Percentiles rank a stretch among this genome's conserved stretches.
Evolutionary conservation across 2,329 filamentous ascomycete species (phyloP).

Genomic region (Penicillium italicum): DNA sequence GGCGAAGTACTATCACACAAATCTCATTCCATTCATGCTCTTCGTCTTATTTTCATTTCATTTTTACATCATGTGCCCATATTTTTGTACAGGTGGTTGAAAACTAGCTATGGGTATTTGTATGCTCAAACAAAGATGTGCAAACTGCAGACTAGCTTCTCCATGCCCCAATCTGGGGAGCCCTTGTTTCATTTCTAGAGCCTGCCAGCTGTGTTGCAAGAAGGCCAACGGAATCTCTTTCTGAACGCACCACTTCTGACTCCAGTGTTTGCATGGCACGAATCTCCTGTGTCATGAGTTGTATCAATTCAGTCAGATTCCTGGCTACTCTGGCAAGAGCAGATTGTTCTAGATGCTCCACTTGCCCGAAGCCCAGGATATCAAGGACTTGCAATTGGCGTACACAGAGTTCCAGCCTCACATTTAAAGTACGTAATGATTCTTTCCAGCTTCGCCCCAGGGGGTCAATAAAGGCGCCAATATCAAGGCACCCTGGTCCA

Average conservation of each 20-base stretch:
- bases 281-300: slow-evolving; percentile 39
- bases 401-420: slow-evolving; percentile 35
- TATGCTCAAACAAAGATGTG: background rate
- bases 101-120: background rate
- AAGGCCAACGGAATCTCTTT: slow-evolving; percentile 33
- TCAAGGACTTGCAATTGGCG: slow-evolving; percentile 39
- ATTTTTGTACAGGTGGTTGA: background rate
- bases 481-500: slow-evolving; percentile 5
- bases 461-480: slow-evolving; percentile 34
- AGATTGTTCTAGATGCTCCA: slow-evolving; percentile 26
- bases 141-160: slow-evolving; percentile 9
- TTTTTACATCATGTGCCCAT: background rate
- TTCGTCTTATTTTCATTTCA: background rate
- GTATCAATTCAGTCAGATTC: slow-evolving; percentile 30
- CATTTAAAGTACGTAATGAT: slow-evolving; percentile 27
- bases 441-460: slow-evolving; percentile 36
- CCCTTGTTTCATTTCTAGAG: slow-evolving; percentile 8
- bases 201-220: slow-evolving; percentile 27
- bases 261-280: slow-evolving; percentile 37
- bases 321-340: slow-evolving; percentile 32
- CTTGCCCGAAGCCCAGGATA: slow-evolving; percentile 30
- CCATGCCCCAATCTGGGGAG: slow-evolving; percentile 28
- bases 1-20: background rate
- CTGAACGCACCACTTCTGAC: slow-evolving; percentile 31
- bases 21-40: background rate